A percentile compares a stretch with the other conserved stretches of the same genome.
phyloP scores from a whole-genome alignment of 495 filamentous ascomycete genomes.

The Viridothelium virens region DNA sequence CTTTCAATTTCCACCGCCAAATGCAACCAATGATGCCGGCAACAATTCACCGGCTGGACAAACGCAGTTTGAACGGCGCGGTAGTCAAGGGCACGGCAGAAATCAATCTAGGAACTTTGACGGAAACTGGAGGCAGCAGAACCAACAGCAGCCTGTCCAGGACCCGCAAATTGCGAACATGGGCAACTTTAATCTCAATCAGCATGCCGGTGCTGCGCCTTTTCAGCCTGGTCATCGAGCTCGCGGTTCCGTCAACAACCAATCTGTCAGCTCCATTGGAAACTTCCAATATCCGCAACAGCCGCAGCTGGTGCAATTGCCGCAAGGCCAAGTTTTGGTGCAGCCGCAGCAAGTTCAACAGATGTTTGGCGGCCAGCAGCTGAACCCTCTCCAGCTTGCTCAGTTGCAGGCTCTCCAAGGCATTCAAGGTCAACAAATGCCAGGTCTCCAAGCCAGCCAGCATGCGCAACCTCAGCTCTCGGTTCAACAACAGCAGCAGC shows the following conservation, averaged over 20 bases:
- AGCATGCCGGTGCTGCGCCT: slow-evolving; percentile 41
- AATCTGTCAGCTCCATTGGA: slow-evolving; percentile 77
- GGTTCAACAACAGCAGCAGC: slow-evolving; percentile 66
- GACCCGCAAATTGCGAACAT: slow-evolving; percentile 39
- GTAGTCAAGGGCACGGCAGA: slow-evolving; percentile 67
- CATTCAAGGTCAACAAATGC: slow-evolving; percentile 38
- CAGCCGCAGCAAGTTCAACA: slow-evolving; percentile 51
- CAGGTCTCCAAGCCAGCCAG: slow-evolving; percentile 63
- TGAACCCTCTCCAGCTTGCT: slow-evolving; percentile 83
- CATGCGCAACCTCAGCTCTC: slow-evolving; percentile 54
- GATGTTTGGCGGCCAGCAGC: slow-evolving; percentile 73
- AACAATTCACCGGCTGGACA: slow-evolving; percentile 39
- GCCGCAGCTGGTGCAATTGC: slow-evolving; percentile 80
- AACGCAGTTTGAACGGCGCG: slow-evolving; percentile 63
- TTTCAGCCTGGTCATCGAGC: slow-evolving; percentile 92
- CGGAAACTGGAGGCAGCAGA: slow-evolving; percentile 91
- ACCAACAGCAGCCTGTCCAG: slow-evolving; percentile 43
- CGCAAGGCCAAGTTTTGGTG: slow-evolving; percentile 68
- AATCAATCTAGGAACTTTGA: slow-evolving; percentile 89
- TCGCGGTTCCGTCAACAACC: slow-evolving; percentile 67
- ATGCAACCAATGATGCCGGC: slow-evolving; percentile 47
- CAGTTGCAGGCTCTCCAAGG: slow-evolving; percentile 72
- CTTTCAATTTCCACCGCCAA: slow-evolving; percentile 61
- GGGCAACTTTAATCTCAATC: slow-evolving; percentile 59
- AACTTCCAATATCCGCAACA: slow-evolving; percentile 88